Evolutionary conservation across 306 rosid species (phyloP), one percentile per base, ranked within the genome.

Genomic region (Casuarina glauca): DNA sequence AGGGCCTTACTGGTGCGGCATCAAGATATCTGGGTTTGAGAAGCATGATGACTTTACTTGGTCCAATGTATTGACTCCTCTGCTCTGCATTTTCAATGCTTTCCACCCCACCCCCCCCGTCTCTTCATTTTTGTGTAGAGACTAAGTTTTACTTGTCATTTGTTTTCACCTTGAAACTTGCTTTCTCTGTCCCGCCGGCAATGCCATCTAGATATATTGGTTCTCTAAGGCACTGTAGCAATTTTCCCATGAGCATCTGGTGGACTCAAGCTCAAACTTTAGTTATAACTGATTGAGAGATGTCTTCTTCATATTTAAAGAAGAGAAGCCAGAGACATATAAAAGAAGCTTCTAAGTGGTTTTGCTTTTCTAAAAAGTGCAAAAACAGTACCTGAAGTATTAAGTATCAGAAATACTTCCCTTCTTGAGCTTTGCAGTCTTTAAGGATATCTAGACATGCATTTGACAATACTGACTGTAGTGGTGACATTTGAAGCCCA

Each of bases 1-100:
- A 92, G 98, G 98, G 97, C 81, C 82, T 94, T 78, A 84, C 84
- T 4, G 97, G 97, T 79, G 97, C 98, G 76, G 91, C 98, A 71
- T 86, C 97, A 76, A 90, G 98, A 87, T 94, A 92, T 84, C 75
- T 88, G 53, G 97, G 98, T 77, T 83, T 94, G 52, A 92, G 97
- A 90, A 94, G 97, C 91, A 63, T 89, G 84, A 77, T 84, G 92
- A 48, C 97, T 77, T 81, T 94, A 72, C 93, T 94, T 81, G 98
- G 98, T 75, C 98, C 97, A 71, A 77, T 94, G 98, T 90, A 92
- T 73, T 79, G 78, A 74, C 85, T 81, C 74, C 79, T 80, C 82
- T 68, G 20, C 9, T 61, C 76, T 78, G 79, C 81, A 48, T 54
- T 55, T 77, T 26, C 32, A 26, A 26, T 26, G 32, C 32, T 26